Evolutionary conservation across 805 yeast species (phyloP).

Genomic region (Saturnispora quitensis): DNA sequence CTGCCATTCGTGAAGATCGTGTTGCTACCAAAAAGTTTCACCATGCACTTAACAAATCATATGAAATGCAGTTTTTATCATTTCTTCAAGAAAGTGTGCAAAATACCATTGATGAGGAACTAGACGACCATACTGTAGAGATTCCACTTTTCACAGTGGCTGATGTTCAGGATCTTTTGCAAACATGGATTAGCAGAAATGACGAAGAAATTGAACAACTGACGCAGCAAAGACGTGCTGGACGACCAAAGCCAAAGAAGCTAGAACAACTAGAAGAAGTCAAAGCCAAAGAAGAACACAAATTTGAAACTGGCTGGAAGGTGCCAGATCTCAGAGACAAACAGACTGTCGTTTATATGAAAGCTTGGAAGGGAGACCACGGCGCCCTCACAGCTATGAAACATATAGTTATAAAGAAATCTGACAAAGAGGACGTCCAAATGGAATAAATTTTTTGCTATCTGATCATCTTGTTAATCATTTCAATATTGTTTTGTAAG

Average conservation of each 20-base stretch:
- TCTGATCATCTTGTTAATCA: not conserved
- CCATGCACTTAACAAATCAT: slow-evolving; percentile 49
- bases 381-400: slow-evolving; percentile 68
- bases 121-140: slow-evolving; percentile 21
- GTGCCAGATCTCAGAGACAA: slow-evolving; percentile 65
- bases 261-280: slow-evolving; percentile 60
- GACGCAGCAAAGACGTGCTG: slow-evolving; percentile 63
- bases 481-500: not conserved
- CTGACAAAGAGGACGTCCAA: slow-evolving; percentile 24
- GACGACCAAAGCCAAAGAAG: slow-evolving; percentile 70
- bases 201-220: slow-evolving; percentile 66
- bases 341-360: slow-evolving; percentile 48
- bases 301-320: slow-evolving; percentile 57
- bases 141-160: slow-evolving; percentile 37
- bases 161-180: slow-evolving; percentile 54
- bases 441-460: not conserved
- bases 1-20: slow-evolving; percentile 76
- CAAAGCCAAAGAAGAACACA: slow-evolving; percentile 49
- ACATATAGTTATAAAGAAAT: slow-evolving; percentile 31
- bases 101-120: slow-evolving; percentile 24
- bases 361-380: slow-evolving; percentile 72
- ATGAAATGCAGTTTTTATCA: slow-evolving; percentile 48
- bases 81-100: slow-evolving; percentile 54
- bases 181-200: slow-evolving; percentile 55
- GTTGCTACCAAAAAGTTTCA: slow-evolving; percentile 49